Conservation (phyloP, 805 yeast genomes). For the Saturnispora serradocipensis region DNA sequence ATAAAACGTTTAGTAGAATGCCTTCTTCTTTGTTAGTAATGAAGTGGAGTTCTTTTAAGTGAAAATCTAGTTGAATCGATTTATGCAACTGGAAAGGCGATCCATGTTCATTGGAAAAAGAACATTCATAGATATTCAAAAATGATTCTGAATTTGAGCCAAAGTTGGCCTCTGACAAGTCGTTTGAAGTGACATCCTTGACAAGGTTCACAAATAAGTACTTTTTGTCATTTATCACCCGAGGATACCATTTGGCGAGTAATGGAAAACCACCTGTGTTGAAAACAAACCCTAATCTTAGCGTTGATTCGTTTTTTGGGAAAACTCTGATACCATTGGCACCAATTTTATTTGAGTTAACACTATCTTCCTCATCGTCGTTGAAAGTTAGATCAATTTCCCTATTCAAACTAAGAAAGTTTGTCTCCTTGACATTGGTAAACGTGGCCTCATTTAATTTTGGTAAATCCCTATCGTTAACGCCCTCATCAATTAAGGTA, state of each 20-base stretch:
- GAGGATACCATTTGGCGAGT: constrained; percentile 20
- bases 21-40: constrained; percentile 11
- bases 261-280: constrained; percentile 28
- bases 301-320: constrained; percentile 14
- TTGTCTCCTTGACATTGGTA: constrained; percentile 1
- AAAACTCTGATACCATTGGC: constrained; percentile 7
- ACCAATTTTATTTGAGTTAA: neutral
- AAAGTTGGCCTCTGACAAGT: constrained; percentile 10
- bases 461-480: neutral
- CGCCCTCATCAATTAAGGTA: neutral
- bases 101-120: constrained; percentile 5
- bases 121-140: constrained; percentile 18
- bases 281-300: constrained; percentile 20
- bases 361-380: neutral
- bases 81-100: constrained; percentile 10
- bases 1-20: constrained; percentile 19
- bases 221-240: constrained; percentile 11
- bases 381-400: constrained; percentile 16
- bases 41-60: constrained; percentile 23
- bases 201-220: constrained; percentile 24
- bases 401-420: constrained; percentile 10
- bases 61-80: constrained; percentile 16
- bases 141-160: constrained; percentile 13
- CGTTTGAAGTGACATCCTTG: constrained; percentile 5
- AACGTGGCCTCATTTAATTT: neutral